phyloP scores from a whole-genome alignment of 768 basidiomycete genomes.

The Fibroporia radiculosa region DNA sequence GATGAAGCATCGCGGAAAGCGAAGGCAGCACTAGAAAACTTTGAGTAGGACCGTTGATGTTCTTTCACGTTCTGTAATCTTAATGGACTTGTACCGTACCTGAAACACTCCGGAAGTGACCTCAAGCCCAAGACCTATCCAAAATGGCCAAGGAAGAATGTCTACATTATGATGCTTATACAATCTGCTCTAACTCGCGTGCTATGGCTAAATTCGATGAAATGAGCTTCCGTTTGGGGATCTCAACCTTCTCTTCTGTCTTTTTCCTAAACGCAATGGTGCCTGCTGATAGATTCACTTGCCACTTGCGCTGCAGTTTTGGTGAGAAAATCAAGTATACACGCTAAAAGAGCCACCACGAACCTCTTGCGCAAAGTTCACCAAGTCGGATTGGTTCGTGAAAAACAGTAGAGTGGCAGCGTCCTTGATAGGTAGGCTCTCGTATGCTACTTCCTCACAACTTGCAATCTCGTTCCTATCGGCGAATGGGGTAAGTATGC shows the following conservation, averaged over 20 bases:
- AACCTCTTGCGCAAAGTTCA: slow-evolving; percentile 78
- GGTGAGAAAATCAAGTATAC: slow-evolving; percentile 4
- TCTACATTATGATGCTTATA: slow-evolving; percentile 32
- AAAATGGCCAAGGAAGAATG: neutral
- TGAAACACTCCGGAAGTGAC: neutral
- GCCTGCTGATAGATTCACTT: slow-evolving; percentile 62
- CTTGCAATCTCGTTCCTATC: slow-evolving; percentile 92
- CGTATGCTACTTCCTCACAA: slow-evolving; percentile 92
- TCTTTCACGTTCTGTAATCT: slow-evolving; percentile 19
- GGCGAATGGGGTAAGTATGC: neutral
- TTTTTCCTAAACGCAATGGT: slow-evolving; percentile 76
- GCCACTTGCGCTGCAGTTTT: slow-evolving; percentile 65
- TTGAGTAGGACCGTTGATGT: slow-evolving; percentile 31
- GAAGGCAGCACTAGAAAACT: slow-evolving; percentile 73
- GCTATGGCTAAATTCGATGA: slow-evolving; percentile 72
- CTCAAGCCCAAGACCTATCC: neutral
- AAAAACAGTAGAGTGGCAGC: slow-evolving; percentile 92
- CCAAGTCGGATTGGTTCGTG: slow-evolving; percentile 68
- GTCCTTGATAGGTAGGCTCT: slow-evolving; percentile 83
- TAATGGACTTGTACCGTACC: slow-evolving; percentile 11
- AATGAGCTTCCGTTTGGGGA: slow-evolving; percentile 81
- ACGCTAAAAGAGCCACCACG: slow-evolving; percentile 13
- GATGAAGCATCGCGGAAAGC: slow-evolving; percentile 84
- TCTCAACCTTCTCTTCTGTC: slow-evolving; percentile 75
- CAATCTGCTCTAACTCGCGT: slow-evolving; percentile 85